Conservation (phyloP, 495 filamentous ascomycete genomes). For the Penicillium riverlandense region DNA sequence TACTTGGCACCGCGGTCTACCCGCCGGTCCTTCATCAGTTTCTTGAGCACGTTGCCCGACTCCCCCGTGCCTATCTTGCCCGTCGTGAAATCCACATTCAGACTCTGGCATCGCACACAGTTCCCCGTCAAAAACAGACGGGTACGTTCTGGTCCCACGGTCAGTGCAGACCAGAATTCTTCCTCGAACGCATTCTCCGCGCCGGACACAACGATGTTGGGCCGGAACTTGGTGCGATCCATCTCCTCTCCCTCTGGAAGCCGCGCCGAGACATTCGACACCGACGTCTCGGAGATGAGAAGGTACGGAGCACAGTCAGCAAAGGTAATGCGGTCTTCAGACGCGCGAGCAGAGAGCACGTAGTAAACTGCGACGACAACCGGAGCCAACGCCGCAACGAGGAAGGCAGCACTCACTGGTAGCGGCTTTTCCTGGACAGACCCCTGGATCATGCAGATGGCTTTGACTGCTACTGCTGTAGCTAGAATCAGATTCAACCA, state of each 20-base stretch:
- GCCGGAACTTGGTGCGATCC: slow-evolving; percentile 75
- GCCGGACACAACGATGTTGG: slow-evolving; percentile 72
- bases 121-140: slow-evolving; percentile 64
- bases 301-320: slow-evolving; percentile 74
- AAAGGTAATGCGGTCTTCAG: slow-evolving; percentile 57
- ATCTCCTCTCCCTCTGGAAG: slow-evolving; percentile 49
- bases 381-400: background rate
- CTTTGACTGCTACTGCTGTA: background rate
- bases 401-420: background rate
- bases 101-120: slow-evolving; percentile 67
- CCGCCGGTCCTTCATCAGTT: slow-evolving; percentile 67
- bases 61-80: slow-evolving; percentile 59
- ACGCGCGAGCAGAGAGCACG: background rate
- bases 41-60: slow-evolving; percentile 64
- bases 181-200: slow-evolving; percentile 62
- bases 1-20: slow-evolving; percentile 69
- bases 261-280: slow-evolving; percentile 56
- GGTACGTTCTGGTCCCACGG: slow-evolving; percentile 19
- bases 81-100: slow-evolving; percentile 79
- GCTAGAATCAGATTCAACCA: background rate
- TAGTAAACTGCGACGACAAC: background rate
- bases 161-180: slow-evolving; percentile 74
- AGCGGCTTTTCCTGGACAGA: background rate
- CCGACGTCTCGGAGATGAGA: slow-evolving; percentile 62
- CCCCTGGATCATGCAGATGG: background rate